Evolutionary conservation across 2,329 filamentous ascomycete species (phyloP).

Genomic region (Zasmidium citrigriseum): DNA sequence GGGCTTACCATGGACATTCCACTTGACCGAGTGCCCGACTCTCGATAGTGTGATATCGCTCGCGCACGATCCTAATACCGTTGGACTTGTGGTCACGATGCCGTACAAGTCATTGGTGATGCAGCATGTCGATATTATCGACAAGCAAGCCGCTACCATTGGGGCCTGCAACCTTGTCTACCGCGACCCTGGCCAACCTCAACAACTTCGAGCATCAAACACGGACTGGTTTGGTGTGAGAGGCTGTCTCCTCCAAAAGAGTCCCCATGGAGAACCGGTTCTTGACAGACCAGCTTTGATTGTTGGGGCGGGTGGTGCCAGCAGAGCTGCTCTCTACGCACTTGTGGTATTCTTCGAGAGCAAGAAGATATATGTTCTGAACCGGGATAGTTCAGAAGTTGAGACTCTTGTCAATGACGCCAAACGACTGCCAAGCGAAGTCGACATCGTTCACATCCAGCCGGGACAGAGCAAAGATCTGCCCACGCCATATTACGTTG

Average conservation of each 20-base stretch:
- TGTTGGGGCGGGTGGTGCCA: slow-evolving; percentile 46
- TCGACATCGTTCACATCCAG: slow-evolving; percentile 34
- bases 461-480: slow-evolving; percentile 30
- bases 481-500: slow-evolving; percentile 37
- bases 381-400: too few species aligned
- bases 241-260: slow-evolving; percentile 34
- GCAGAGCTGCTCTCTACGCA: slow-evolving; percentile 37
- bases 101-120: slow-evolving; percentile 44
- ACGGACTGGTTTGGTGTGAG: slow-evolving; percentile 48
- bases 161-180: slow-evolving; percentile 44
- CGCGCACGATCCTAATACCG: too few species aligned
- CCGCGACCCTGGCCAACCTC: slow-evolving; percentile 23
- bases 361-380: too few species aligned
- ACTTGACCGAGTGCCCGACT: slow-evolving; percentile 28
- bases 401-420: too few species aligned
- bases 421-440: too few species aligned
- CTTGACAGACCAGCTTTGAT: slow-evolving; percentile 36
- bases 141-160: slow-evolving; percentile 38
- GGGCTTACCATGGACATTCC: slow-evolving; percentile 39
- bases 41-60: too few species aligned
- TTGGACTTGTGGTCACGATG: slow-evolving; percentile 41
- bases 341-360: too few species aligned
- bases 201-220: slow-evolving; percentile 40
- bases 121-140: slow-evolving; percentile 39
- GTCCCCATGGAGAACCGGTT: slow-evolving; percentile 12